Evolutionary conservation across 768 basidiomycete genomes (phyloP).

Genomic region (Hirschioporus abietinus): DNA sequence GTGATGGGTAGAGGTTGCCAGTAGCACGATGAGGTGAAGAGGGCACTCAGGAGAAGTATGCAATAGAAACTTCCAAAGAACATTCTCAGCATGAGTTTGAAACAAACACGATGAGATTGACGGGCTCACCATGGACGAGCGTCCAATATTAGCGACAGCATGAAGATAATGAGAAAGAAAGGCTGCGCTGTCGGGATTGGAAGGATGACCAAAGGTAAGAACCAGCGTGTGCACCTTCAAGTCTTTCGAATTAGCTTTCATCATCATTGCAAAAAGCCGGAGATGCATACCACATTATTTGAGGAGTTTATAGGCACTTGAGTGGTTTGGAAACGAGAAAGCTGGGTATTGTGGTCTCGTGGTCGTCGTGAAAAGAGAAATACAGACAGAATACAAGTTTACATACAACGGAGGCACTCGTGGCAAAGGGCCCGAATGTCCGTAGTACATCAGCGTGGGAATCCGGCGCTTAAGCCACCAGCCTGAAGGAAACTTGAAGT

Average conservation of each 20-base stretch:
- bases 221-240: conserved; percentile 81
- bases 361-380: background rate
- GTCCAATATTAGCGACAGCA: conserved; percentile 73
- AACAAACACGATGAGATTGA: background rate
- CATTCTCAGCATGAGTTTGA: conserved; percentile 5
- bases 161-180: conserved; percentile 71
- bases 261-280: background rate
- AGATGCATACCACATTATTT: background rate
- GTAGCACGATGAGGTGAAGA: conserved; percentile 84
- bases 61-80: conserved; percentile 66
- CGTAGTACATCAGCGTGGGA: background rate
- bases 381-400: background rate
- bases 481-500: no score
- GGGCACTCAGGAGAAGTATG: conserved; percentile 73
- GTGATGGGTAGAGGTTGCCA: conserved; percentile 78
- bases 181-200: conserved; percentile 79
- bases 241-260: background rate
- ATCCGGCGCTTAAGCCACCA: background rate
- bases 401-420: background rate
- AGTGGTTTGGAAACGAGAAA: background rate
- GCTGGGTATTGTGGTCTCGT: background rate
- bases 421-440: background rate
- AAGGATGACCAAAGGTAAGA: conserved; percentile 67
- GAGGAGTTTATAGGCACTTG: background rate
- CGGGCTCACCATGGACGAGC: conserved; percentile 74